Evolutionary conservation across 352 stramenopile genomes (phyloP).

Genomic region (Plasmopara viticola): DNA sequence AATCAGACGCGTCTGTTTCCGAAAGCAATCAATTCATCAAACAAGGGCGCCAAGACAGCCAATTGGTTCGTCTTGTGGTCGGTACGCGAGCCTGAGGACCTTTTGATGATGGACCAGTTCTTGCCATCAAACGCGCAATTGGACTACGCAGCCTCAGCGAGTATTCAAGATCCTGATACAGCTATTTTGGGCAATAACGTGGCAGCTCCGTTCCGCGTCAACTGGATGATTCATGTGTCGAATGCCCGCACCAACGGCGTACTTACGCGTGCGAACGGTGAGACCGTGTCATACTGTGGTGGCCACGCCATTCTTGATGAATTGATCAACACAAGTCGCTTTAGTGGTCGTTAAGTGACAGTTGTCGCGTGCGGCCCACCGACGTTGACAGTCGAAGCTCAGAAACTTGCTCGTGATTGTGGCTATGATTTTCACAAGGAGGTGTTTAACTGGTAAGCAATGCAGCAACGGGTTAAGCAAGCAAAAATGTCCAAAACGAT

Average conservation of each 20-base stretch:
- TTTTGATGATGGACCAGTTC: slow-evolving; percentile 72
- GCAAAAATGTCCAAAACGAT: no score
- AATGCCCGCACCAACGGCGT: slow-evolving; percentile 35
- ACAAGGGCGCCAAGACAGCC: slow-evolving; percentile 23
- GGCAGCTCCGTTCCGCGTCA: slow-evolving; percentile 34
- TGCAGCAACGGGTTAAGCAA: background rate
- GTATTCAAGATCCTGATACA: slow-evolving; percentile 47
- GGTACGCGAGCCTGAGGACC: slow-evolving; percentile 45
- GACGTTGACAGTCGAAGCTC: slow-evolving; percentile 62
- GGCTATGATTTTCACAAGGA: slow-evolving; percentile 83
- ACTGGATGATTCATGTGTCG: slow-evolving; percentile 63
- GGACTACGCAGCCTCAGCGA: slow-evolving; percentile 25
- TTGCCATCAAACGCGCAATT: slow-evolving; percentile 45
- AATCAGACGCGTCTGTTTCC: slow-evolving; percentile 57
- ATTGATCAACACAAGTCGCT: slow-evolving; percentile 63
- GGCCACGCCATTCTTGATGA: slow-evolving; percentile 62
- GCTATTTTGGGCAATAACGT: slow-evolving; percentile 18
- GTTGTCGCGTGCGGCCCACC: slow-evolving; percentile 70
- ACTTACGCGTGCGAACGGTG: slow-evolving; percentile 43
- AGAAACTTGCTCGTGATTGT: slow-evolving; percentile 52
- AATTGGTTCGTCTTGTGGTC: slow-evolving; percentile 65
- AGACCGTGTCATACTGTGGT: slow-evolving; percentile 43
- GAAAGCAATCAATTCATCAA: slow-evolving; percentile 2
- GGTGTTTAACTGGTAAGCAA: slow-evolving; percentile 68
- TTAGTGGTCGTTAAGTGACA: slow-evolving; percentile 47